A percentile compares a stretch with the other conserved stretches of the same genome.
phyloP scores from a whole-genome alignment of 208 protist genomes.

The Angomonas deanei region DNA sequence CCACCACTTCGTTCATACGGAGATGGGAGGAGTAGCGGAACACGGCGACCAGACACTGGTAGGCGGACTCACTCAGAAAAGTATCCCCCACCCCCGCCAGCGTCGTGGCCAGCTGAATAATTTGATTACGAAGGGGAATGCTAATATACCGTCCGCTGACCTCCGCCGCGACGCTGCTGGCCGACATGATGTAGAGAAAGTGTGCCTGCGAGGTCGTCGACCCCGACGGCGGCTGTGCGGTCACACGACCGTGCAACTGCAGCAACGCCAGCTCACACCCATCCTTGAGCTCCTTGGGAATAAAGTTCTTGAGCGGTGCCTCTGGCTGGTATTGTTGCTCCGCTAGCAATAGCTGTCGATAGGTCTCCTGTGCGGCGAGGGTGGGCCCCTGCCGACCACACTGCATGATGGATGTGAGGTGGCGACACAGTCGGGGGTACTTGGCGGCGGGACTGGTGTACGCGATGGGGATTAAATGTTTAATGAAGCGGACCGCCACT shows the following conservation, averaged over 20 bases:
- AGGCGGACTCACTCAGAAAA: slow-evolving; percentile 57
- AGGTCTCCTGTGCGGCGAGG: slow-evolving; percentile 70
- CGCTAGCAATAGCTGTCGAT: slow-evolving; percentile 71
- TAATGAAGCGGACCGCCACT: slow-evolving; percentile 60
- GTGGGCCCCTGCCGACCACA: slow-evolving; percentile 60
- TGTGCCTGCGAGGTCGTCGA: slow-evolving; percentile 57
- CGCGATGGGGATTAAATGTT: slow-evolving; percentile 67
- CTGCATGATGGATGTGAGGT: slow-evolving; percentile 62
- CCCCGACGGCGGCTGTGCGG: slow-evolving; percentile 23
- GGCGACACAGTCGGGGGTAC: slow-evolving; percentile 79
- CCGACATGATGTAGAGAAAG: slow-evolving; percentile 75
- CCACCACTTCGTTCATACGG: slow-evolving; percentile 70
- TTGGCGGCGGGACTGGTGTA: slow-evolving; percentile 80
- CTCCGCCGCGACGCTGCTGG: slow-evolving; percentile 58
- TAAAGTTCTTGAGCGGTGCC: slow-evolving; percentile 71
- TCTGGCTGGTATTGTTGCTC: slow-evolving; percentile 25
- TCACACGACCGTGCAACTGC: slow-evolving; percentile 70
- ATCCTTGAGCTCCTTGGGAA: slow-evolving; percentile 82
- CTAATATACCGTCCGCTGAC: slow-evolving; percentile 74
- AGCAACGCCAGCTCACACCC: slow-evolving; percentile 74
- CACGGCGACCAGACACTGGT: slow-evolving; percentile 80
- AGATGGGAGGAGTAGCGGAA: slow-evolving; percentile 65
- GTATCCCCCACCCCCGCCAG: slow-evolving; percentile 58
- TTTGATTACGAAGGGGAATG: slow-evolving; percentile 41
- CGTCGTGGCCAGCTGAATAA: slow-evolving; percentile 72